Conservation (phyloP, 1,284 basidiomycete genomes). For the Ceratobasidium sp. region DNA sequence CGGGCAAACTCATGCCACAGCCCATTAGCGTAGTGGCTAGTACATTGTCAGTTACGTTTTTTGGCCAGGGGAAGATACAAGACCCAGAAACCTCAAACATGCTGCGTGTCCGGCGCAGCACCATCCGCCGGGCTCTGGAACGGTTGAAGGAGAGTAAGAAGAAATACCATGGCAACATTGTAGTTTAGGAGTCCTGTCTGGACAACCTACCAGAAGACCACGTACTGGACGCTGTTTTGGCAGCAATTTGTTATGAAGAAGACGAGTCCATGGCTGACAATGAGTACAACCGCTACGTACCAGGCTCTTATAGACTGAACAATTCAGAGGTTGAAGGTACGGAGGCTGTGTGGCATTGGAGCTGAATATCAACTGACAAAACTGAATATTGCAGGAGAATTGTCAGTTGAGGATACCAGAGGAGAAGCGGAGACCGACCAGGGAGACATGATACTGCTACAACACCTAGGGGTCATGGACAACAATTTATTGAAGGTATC, state of each 20-base stretch:
- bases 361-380: too few species aligned
- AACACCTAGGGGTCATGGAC: conserved; percentile 15
- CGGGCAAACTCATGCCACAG: conserved; percentile 58
- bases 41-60: conserved; percentile 57
- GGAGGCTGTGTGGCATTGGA: neutral
- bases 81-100: conserved; percentile 52
- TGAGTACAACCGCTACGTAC: conserved; percentile 21
- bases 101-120: conserved; percentile 54
- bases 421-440: too few species aligned
- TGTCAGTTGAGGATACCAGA: too few species aligned
- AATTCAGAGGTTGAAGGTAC: neutral
- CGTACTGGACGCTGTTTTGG: conserved; percentile 35
- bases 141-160: conserved; percentile 45
- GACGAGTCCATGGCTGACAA: conserved; percentile 14
- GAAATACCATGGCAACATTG: conserved; percentile 22
- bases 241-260: neutral
- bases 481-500: conserved; percentile 21
- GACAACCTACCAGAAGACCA: conserved; percentile 40
- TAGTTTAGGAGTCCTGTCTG: neutral
- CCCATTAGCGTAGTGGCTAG: conserved; percentile 55
- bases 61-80: conserved; percentile 56
- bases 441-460: conserved; percentile 10
- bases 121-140: conserved; percentile 51
- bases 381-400: too few species aligned
- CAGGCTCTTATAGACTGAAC: neutral